A percentile compares a stretch with the other conserved stretches of the same genome.
Conservation (phyloP, 352 stramenopile species). For the Thalassiosira pacifica region DNA sequence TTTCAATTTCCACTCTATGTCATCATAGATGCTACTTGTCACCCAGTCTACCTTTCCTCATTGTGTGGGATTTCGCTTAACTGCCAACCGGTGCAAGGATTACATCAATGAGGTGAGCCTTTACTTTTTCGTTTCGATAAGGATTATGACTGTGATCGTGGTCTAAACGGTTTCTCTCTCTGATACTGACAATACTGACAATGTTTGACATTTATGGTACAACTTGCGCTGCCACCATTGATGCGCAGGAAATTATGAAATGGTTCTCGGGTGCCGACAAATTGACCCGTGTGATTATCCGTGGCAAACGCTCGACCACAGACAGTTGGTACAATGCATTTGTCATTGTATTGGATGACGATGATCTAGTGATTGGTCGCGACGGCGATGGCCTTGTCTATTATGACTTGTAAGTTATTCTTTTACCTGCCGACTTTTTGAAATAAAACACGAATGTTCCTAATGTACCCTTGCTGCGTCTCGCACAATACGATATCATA, state of each 20-base stretch:
- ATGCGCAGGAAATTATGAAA: conserved; percentile 9
- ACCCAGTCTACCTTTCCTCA: neutral
- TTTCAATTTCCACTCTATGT: no score
- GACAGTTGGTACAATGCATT: conserved; percentile 37
- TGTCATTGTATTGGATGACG: conserved; percentile 31
- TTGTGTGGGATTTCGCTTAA: neutral
- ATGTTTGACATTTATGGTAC: no score
- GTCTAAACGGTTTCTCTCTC: no score
- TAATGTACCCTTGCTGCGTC: neutral
- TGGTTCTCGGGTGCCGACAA: neutral
- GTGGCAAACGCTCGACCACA: neutral
- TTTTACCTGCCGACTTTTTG: no score
- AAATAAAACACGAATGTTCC: no score
- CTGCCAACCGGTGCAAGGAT: conserved; percentile 20
- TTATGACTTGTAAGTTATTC: conserved; percentile 7
- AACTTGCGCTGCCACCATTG: no score
- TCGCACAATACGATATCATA: neutral
- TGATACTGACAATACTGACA: no score
- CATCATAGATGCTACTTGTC: no score
- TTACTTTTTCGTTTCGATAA: no score
- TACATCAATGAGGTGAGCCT: no score
- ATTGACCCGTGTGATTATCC: conserved; percentile 15
- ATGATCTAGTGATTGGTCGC: conserved; percentile 11
- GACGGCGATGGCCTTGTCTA: conserved; percentile 5
- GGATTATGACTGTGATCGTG: no score